Conservation (phyloP, 1,284 basidiomycete species). For the Ganoderma meredithae region DNA sequence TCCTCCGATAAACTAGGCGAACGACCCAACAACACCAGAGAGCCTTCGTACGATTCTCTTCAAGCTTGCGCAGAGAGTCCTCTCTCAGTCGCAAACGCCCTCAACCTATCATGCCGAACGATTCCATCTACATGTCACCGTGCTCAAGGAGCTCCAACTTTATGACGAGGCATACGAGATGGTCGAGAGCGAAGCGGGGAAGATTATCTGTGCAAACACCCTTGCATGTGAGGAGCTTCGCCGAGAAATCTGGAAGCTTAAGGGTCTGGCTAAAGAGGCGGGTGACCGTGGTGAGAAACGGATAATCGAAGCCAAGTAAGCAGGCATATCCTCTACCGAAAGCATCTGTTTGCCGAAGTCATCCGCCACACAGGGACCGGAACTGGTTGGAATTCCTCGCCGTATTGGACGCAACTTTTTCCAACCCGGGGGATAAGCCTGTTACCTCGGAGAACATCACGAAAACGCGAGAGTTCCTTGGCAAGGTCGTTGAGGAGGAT, state of each 20-base stretch:
- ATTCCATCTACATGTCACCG: slow-evolving; percentile 74
- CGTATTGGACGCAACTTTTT: slow-evolving; percentile 72
- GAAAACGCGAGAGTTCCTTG: slow-evolving; percentile 62
- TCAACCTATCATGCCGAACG: slow-evolving; percentile 75
- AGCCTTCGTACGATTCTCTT: slow-evolving; percentile 71
- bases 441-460: slow-evolving; percentile 49
- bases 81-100: slow-evolving; percentile 65
- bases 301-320: slow-evolving; percentile 66
- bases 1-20: slow-evolving; percentile 53
- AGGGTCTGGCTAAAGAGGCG: slow-evolving; percentile 65
- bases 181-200: slow-evolving; percentile 72
- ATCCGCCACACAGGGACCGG: slow-evolving; percentile 64
- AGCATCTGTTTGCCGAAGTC: slow-evolving; percentile 29
- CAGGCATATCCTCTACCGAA: slow-evolving; percentile 13
- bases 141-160: slow-evolving; percentile 73
- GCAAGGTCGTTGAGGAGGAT: slow-evolving; percentile 63
- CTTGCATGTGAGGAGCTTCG: slow-evolving; percentile 78
- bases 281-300: slow-evolving; percentile 61
- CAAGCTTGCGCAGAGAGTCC: slow-evolving; percentile 74
- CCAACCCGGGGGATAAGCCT: slow-evolving; percentile 43
- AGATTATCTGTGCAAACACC: slow-evolving; percentile 71
- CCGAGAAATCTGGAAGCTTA: slow-evolving; percentile 68
- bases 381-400: slow-evolving; percentile 88
- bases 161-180: slow-evolving; percentile 75
- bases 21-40: slow-evolving; percentile 64